phyloP scores from a whole-genome alignment of 108 stramenopile genomes.

The Conticribra weissflogii region DNA sequence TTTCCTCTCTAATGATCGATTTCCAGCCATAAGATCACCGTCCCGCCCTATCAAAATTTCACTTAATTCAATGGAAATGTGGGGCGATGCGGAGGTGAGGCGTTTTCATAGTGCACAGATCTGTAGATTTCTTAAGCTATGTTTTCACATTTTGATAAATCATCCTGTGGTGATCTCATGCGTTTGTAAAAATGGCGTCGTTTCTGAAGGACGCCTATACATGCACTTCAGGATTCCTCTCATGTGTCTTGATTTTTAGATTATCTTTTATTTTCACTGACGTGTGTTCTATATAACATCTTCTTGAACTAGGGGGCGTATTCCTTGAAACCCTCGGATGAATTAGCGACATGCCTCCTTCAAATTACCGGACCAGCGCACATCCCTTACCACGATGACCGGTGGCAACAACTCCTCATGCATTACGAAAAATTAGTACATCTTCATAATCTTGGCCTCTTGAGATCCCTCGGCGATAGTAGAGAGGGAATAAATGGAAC shows the following conservation, averaged over 20 bases:
- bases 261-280: neutral
- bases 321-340: conserved; percentile 23
- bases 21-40: no score
- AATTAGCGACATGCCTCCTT: conserved; percentile 45
- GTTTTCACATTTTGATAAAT: neutral
- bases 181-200: neutral
- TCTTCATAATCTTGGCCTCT: conserved; percentile 49
- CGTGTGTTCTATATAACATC: neutral
- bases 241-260: neutral
- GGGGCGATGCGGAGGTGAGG: conserved; percentile 66
- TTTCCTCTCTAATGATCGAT: no score
- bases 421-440: conserved; percentile 82
- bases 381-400: conserved; percentile 70
- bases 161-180: neutral
- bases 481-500: neutral
- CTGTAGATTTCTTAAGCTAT: no score
- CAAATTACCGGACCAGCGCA: conserved; percentile 75
- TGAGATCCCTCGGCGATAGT: no score
- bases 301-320: conserved; percentile 29
- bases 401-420: conserved; percentile 78
- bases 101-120: no score
- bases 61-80: conserved; percentile 26
- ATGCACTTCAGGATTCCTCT: no score
- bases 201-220: no score
- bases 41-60: neutral